phyloP scores from a whole-genome alignment of 352 stramenopile species.

The Lagenidium giganteum region DNA sequence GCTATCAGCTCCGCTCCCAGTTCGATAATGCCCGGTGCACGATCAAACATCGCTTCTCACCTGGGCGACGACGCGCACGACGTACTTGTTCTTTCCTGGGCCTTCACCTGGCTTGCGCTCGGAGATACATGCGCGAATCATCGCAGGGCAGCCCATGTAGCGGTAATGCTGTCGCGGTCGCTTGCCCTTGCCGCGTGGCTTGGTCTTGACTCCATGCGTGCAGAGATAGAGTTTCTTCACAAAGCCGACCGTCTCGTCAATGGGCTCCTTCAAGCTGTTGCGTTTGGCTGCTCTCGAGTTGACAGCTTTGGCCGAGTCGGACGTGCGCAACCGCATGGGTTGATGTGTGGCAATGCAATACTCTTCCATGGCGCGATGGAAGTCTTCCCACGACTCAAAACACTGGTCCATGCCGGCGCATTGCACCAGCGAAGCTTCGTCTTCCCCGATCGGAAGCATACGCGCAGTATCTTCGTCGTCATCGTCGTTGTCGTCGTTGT shows the following conservation, averaged over 20 bases:
- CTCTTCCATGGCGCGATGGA: slow-evolving; percentile 75
- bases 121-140: slow-evolving; percentile 81
- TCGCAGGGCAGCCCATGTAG: slow-evolving; percentile 79
- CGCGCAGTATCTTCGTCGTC: slow-evolving; percentile 28
- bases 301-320: slow-evolving; percentile 73
- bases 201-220: slow-evolving; percentile 81
- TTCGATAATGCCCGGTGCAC: too few relatives aligned
- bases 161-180: slow-evolving; percentile 74
- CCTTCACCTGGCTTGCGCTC: slow-evolving; percentile 61
- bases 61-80: slow-evolving; percentile 80
- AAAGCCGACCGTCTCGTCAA: slow-evolving; percentile 80
- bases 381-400: slow-evolving; percentile 82
- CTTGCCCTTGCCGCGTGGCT: slow-evolving; percentile 77
- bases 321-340: slow-evolving; percentile 76
- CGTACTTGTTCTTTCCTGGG: slow-evolving; percentile 64
- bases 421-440: slow-evolving; percentile 58
- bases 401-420: slow-evolving; percentile 66
- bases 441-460: slow-evolving; percentile 46
- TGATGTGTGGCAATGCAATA: slow-evolving; percentile 74
- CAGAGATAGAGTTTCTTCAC: slow-evolving; percentile 85
- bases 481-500: slow-evolving; percentile 39
- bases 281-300: slow-evolving; percentile 75
- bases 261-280: slow-evolving; percentile 81
- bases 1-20: neutral
- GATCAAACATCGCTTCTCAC: slow-evolving; percentile 14